Evolutionary conservation across 1,284 basidiomycete genomes (phyloP).

Genomic region (Ustilago sp.): DNA sequence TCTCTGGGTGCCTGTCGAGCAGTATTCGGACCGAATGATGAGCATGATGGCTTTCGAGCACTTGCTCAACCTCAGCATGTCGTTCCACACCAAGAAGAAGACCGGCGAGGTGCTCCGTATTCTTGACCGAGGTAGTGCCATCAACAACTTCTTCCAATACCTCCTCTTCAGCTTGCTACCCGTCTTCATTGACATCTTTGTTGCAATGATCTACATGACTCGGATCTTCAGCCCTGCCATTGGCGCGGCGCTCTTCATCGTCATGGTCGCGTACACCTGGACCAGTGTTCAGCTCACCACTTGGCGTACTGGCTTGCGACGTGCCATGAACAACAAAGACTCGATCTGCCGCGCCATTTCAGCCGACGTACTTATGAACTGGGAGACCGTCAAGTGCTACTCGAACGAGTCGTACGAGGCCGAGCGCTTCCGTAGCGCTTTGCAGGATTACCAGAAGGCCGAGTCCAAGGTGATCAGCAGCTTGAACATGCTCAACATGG

Average conservation of each 20-base stretch:
- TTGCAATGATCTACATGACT: slow-evolving; percentile 74
- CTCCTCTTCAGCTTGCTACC: slow-evolving; percentile 83
- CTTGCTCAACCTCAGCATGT: slow-evolving; percentile 76
- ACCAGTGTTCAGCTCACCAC: slow-evolving; percentile 76
- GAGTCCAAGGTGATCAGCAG: slow-evolving; percentile 76
- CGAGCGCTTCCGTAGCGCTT: slow-evolving; percentile 78
- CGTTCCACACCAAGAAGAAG: slow-evolving; percentile 82
- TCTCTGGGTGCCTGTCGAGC: slow-evolving; percentile 82
- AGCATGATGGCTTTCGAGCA: slow-evolving; percentile 68
- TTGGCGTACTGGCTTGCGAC: slow-evolving; percentile 78
- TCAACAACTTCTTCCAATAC: slow-evolving; percentile 70
- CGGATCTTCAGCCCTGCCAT: slow-evolving; percentile 78
- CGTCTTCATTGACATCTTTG: slow-evolving; percentile 79
- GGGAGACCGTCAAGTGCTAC: slow-evolving; percentile 77
- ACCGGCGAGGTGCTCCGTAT: slow-evolving; percentile 78
- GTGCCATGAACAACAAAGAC: slow-evolving; percentile 61
- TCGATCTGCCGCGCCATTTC: slow-evolving; percentile 61
- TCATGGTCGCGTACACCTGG: slow-evolving; percentile 83
- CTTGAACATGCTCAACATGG: slow-evolving; percentile 65
- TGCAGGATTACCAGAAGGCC: slow-evolving; percentile 80
- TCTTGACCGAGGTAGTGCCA: slow-evolving; percentile 76
- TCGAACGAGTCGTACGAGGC: slow-evolving; percentile 84
- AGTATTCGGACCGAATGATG: slow-evolving; percentile 75
- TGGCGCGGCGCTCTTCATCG: slow-evolving; percentile 79
- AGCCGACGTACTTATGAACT: slow-evolving; percentile 66